These are phyloP conservation scores for Rheum nobile DNA, from an alignment of 148 eudicot species.

Conservation along the genomic window DNA sequence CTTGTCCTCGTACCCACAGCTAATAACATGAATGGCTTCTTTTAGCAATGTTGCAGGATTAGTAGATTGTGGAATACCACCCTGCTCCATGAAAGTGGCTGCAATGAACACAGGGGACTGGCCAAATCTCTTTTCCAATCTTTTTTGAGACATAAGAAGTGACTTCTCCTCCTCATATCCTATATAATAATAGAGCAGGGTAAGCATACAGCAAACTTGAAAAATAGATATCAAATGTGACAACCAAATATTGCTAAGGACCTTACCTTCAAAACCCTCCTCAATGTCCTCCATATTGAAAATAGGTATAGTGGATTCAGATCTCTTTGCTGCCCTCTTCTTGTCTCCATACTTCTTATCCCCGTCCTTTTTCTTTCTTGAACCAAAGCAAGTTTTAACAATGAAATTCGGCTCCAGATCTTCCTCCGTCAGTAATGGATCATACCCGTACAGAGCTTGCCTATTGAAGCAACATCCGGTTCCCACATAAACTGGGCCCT, in stretches of 20 bases:
- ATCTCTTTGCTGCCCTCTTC: slow-evolving; percentile 64
- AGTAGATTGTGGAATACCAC: slow-evolving; percentile 86
- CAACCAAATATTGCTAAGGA: not conserved
- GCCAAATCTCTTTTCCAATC: slow-evolving; percentile 95
- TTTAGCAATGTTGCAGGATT: slow-evolving; percentile 75
- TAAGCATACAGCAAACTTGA: slow-evolving; percentile 6
- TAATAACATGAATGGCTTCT: slow-evolving; percentile 97
- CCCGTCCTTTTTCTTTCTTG: slow-evolving; percentile 59
- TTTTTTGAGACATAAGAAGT: slow-evolving; percentile 88
- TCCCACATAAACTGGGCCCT: slow-evolving; percentile 97
- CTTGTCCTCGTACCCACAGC: slow-evolving; percentile 95
- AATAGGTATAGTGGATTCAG: slow-evolving; percentile 88
- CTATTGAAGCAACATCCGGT: slow-evolving; percentile 98
- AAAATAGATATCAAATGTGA: not conserved
- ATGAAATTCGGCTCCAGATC: slow-evolving; percentile 90
- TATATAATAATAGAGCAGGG: slow-evolving; percentile 17
- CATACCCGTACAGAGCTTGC: slow-evolving; percentile 95
- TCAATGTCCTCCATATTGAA: slow-evolving; percentile 91
- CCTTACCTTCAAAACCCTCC: slow-evolving; percentile 83
- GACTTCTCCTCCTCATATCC: slow-evolving; percentile 95
- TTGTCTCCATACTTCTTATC: slow-evolving; percentile 70
- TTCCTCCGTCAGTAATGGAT: slow-evolving; percentile 81
- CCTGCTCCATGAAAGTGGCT: slow-evolving; percentile 88
- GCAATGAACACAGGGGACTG: slow-evolving; percentile 96
- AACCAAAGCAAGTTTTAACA: slow-evolving; percentile 72